A percentile compares a stretch with the other conserved stretches of the same genome.
Conservation (phyloP, 2,329 filamentous ascomycete species). For the Cladosporium sphaerospermum region DNA sequence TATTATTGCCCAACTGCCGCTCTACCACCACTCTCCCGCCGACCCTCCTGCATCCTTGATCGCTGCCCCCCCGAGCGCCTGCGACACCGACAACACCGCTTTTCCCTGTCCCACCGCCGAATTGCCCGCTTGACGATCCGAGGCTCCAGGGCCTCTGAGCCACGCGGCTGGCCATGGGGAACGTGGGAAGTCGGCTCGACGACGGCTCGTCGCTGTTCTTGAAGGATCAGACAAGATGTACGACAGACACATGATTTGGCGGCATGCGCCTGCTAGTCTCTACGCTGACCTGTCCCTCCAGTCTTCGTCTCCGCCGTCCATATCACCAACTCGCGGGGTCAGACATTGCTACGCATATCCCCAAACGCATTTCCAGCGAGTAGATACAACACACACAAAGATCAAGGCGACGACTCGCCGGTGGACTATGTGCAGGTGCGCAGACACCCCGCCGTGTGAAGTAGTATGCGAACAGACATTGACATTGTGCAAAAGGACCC, state of each 20-base stretch:
- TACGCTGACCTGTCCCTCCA: conserved; percentile 34
- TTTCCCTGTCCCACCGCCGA: conserved; percentile 12
- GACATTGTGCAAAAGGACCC: conserved; percentile 58
- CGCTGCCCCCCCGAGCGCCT: not conserved
- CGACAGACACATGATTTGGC: conserved; percentile 33
- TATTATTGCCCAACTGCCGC: not conserved
- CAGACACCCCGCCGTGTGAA: conserved; percentile 6
- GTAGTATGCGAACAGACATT: not conserved
- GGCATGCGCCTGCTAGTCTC: not conserved
- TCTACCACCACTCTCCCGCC: not conserved
- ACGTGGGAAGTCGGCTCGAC: conserved; percentile 81
- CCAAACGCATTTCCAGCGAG: conserved; percentile 86
- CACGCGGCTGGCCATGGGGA: conserved; percentile 61
- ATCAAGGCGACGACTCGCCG: conserved; percentile 64
- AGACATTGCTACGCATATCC: conserved; percentile 67
- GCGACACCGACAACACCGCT: not conserved
- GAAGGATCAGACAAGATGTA: conserved; percentile 88
- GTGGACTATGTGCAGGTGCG: conserved; percentile 88
- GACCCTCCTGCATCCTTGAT: not conserved
- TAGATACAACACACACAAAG: conserved; percentile 65
- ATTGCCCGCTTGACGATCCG: conserved; percentile 17
- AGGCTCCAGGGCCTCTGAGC: conserved; percentile 18
- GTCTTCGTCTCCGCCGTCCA: conserved; percentile 81
- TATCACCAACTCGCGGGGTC: conserved; percentile 73
- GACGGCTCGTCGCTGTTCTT: conserved; percentile 76